phyloP scores from a whole-genome alignment of 257 asterid species.

The Capsicum rhomboideum region DNA sequence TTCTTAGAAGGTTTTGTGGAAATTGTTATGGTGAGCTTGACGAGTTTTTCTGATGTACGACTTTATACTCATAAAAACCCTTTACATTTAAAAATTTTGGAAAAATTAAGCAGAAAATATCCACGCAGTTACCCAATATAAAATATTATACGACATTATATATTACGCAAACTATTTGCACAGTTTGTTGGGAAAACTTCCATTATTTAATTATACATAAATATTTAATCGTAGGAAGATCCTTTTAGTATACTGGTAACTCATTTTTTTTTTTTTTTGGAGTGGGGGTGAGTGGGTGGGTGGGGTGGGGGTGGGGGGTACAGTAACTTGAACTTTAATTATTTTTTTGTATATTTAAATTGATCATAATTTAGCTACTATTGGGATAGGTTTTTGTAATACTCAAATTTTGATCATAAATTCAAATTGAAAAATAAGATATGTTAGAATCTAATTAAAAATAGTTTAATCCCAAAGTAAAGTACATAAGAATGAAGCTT shows the following conservation, averaged over 20 bases:
- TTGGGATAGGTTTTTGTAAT: background rate
- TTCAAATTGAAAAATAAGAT: background rate
- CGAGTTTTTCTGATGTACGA: background rate
- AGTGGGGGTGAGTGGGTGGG: too few species aligned
- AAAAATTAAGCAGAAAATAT: too few species aligned
- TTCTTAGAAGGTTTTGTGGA: background rate
- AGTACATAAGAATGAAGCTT: background rate
- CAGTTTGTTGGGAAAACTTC: background rate
- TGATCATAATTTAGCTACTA: background rate
- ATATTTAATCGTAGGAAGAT: too few species aligned
- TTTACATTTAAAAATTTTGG: background rate
- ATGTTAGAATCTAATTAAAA: background rate
- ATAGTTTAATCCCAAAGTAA: background rate
- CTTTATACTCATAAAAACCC: background rate
- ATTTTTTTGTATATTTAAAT: background rate
- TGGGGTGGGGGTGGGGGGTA: too few species aligned
- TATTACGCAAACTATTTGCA: too few species aligned
- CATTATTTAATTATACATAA: background rate
- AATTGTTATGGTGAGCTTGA: background rate
- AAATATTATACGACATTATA: too few species aligned
- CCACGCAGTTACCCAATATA: too few species aligned
- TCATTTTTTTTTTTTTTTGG: too few species aligned
- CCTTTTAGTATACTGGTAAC: too few species aligned
- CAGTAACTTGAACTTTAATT: background rate
- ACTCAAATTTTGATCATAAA: background rate